A percentile compares a stretch with the other conserved stretches of the same genome.
These are phyloP conservation scores for Globisporangium recalcitrans DNA, from an alignment of 352 stramenopile genomes.

Conservation along the genomic window DNA sequence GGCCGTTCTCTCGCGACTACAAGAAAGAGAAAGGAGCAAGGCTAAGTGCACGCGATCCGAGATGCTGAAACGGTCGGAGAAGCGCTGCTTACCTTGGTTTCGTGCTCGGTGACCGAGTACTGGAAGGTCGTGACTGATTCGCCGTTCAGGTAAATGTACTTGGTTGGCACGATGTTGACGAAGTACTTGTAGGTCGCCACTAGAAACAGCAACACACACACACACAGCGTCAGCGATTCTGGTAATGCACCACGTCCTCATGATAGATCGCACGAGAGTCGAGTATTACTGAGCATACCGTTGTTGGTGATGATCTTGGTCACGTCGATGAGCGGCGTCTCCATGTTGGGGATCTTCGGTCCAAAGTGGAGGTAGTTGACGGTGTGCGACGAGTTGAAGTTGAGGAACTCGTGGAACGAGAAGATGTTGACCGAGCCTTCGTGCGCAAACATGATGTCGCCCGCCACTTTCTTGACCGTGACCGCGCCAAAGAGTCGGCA, in stretches of 20 bases:
- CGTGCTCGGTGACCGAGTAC: conserved; percentile 87
- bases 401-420: conserved; percentile 84
- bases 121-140: conserved; percentile 69
- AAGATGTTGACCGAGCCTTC: conserved; percentile 83
- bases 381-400: conserved; percentile 86
- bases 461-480: conserved; percentile 77
- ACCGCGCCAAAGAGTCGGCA: conserved; percentile 69
- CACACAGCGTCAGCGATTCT: neutral
- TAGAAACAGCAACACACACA: conserved; percentile 15
- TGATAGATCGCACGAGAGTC: neutral
- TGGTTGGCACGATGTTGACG: conserved; percentile 78
- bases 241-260: neutral
- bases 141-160: conserved; percentile 80
- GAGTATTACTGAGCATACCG: conserved; percentile 26
- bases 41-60: neutral
- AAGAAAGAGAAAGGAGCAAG: neutral
- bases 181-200: conserved; percentile 89
- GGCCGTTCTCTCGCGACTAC: conserved; percentile 37
- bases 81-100: conserved; percentile 28
- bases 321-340: conserved; percentile 82
- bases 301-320: conserved; percentile 80
- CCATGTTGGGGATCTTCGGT: conserved; percentile 75
- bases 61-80: neutral
- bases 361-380: conserved; percentile 78
- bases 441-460: conserved; percentile 83